Conservation (phyloP, 345 rosid species). For the Rubroshorea leprosula region DNA sequence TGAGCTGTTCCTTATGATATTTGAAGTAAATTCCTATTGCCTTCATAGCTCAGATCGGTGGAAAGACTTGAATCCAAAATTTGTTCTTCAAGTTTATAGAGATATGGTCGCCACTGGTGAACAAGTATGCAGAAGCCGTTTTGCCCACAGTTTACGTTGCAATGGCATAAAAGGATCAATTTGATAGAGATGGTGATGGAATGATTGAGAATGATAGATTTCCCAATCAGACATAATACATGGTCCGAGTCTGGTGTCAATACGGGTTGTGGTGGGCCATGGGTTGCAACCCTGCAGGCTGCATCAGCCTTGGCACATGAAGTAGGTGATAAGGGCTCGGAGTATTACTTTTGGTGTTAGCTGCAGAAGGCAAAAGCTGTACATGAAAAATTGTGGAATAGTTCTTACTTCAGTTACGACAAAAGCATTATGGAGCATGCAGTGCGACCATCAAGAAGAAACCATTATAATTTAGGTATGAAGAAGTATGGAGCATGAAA, state of each 20-base stretch:
- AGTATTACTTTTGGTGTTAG: conserved; percentile 67
- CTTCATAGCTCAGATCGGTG: conserved; percentile 66
- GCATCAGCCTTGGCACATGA: conserved; percentile 74
- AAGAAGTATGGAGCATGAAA: no score
- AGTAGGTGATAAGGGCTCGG: conserved; percentile 74
- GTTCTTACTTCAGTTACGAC: conserved; percentile 85
- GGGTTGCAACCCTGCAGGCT: conserved; percentile 98
- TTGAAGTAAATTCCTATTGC: conserved; percentile 68
- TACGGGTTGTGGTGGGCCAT: conserved; percentile 82
- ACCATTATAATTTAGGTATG: no score
- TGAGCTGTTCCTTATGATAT: conserved; percentile 93
- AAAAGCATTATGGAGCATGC: no score
- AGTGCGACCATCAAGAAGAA: no score
- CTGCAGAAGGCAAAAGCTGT: conserved; percentile 71
- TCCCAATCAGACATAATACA: conserved; percentile 92
- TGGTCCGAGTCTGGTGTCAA: conserved; percentile 88
- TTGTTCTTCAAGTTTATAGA: conserved; percentile 86
- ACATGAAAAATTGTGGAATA: conserved; percentile 81
- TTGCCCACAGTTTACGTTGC: conserved; percentile 92
- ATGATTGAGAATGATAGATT: conserved; percentile 95
- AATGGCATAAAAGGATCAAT: conserved; percentile 90
- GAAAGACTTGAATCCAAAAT: conserved; percentile 96
- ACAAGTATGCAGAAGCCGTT: conserved; percentile 64
- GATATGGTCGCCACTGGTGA: conserved; percentile 91
- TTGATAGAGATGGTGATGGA: conserved; percentile 89